phyloP scores from a whole-genome alignment of 257 asterid species.

The Ilex asprella region DNA sequence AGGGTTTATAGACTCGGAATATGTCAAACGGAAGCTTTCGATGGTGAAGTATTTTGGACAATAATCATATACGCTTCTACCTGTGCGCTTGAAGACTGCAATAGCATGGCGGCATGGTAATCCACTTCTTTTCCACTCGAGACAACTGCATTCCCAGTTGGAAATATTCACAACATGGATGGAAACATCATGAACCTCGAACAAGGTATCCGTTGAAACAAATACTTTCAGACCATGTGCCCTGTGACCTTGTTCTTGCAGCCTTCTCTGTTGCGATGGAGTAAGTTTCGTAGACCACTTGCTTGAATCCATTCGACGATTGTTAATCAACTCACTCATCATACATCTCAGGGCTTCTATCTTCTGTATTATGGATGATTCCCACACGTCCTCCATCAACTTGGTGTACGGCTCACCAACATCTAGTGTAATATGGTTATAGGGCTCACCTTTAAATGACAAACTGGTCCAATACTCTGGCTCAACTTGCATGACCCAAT shows the following conservation, averaged over 20 bases:
- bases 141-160: conserved; percentile 70
- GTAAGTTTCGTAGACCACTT: conserved; percentile 55
- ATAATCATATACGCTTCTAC: conserved; percentile 47
- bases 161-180: conserved; percentile 71
- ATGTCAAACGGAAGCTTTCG: conserved; percentile 46
- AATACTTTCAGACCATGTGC: conserved; percentile 59
- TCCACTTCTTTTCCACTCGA: conserved; percentile 59
- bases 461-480: conserved; percentile 67
- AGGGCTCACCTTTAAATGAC: conserved; percentile 57
- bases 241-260: conserved; percentile 44
- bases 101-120: conserved; percentile 78
- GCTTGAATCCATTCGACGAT: conserved; percentile 40
- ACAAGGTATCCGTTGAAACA: conserved; percentile 62
- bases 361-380: conserved; percentile 72
- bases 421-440: conserved; percentile 50
- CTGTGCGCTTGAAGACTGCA: conserved; percentile 51
- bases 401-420: conserved; percentile 59
- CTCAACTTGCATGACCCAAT: conserved; percentile 61
- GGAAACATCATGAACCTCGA: conserved; percentile 83
- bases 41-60: conserved; percentile 57
- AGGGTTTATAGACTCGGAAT: conserved; percentile 44
- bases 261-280: conserved; percentile 61
- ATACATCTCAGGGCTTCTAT: conserved; percentile 54
- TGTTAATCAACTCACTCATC: conserved; percentile 44
- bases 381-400: conserved; percentile 62